Evolutionary conservation across 2,329 filamentous ascomycete species (phyloP).

Genomic region (Shiraia bambusicola): DNA sequence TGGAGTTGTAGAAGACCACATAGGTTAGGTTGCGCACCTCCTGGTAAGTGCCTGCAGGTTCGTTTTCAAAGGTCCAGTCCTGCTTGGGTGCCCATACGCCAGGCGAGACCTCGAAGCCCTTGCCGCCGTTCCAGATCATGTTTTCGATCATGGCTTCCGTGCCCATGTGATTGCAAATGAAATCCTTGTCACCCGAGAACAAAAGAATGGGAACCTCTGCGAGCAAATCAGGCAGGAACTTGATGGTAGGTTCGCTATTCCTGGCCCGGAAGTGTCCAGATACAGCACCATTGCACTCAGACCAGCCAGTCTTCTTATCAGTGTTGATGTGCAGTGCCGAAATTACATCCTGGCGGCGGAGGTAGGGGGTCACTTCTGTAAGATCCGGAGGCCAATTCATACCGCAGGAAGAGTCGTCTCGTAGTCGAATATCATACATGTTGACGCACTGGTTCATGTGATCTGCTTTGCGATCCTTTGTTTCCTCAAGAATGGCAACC

Average conservation of each 20-base stretch:
- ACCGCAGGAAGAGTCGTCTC: constrained; percentile 79
- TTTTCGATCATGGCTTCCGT: constrained; percentile 89
- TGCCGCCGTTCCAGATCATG: constrained; percentile 87
- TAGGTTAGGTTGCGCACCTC: constrained; percentile 94
- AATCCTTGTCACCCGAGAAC: constrained; percentile 89
- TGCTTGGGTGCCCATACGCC: constrained; percentile 89
- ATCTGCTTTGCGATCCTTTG: constrained; percentile 56
- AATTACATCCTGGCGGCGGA: constrained; percentile 77
- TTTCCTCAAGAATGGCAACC: constrained; percentile 68
- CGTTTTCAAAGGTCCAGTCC: constrained; percentile 90
- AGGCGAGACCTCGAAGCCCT: constrained; percentile 83
- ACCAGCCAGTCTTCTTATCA: constrained; percentile 85
- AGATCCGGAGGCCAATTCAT: constrained; percentile 98
- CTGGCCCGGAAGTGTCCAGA: constrained; percentile 67
- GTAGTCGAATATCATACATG: constrained; percentile 94
- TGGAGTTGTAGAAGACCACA: constrained; percentile 90
- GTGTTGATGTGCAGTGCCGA: constrained; percentile 78
- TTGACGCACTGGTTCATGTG: constrained; percentile 70
- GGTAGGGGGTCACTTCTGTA: constrained; percentile 73
- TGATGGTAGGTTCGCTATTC: constrained; percentile 71
- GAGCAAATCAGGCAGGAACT: constrained; percentile 76
- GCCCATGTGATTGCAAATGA: constrained; percentile 96
- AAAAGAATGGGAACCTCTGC: constrained; percentile 76
- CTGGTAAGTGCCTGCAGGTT: constrained; percentile 89
- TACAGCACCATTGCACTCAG: constrained; percentile 83